Evolutionary conservation across 2,329 filamentous ascomycete genomes (phyloP).

Genomic region (Paecilomyces niveus): DNA sequence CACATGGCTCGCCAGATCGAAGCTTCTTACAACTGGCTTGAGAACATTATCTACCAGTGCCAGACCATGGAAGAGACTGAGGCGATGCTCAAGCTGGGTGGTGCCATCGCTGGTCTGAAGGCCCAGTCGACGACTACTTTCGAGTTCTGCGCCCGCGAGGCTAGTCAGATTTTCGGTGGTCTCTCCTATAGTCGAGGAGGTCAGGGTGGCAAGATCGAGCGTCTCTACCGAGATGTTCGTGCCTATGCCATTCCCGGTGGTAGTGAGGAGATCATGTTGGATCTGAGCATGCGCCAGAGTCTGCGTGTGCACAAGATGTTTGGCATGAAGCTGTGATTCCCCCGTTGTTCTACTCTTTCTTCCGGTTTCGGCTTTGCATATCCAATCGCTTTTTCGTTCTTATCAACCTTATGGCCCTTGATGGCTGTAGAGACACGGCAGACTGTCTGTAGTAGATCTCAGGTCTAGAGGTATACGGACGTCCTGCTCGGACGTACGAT

Average conservation of each 20-base stretch:
- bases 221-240: conserved; percentile 87
- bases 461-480: background rate
- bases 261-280: conserved; percentile 97
- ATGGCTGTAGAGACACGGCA: background rate
- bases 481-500: background rate
- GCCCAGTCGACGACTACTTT: conserved; percentile 91
- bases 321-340: conserved; percentile 82
- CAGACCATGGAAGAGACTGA: conserved; percentile 88
- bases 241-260: conserved; percentile 96
- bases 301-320: conserved; percentile 81
- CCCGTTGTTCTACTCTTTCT: background rate
- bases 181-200: conserved; percentile 87
- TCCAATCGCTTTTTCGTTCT: background rate
- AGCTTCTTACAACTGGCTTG: conserved; percentile 93
- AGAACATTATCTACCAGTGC: conserved; percentile 91
- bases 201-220: conserved; percentile 91
- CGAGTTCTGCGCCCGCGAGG: conserved; percentile 95
- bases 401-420: background rate
- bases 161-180: conserved; percentile 94
- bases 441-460: background rate
- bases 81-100: conserved; percentile 91
- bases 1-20: conserved; percentile 99
- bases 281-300: conserved; percentile 87
- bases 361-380: background rate
- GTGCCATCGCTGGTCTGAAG: conserved; percentile 88